These are phyloP conservation scores for Arthrobotrys sinensis DNA, from an alignment of 2,329 filamentous ascomycete species.

Conservation along the genomic window DNA sequence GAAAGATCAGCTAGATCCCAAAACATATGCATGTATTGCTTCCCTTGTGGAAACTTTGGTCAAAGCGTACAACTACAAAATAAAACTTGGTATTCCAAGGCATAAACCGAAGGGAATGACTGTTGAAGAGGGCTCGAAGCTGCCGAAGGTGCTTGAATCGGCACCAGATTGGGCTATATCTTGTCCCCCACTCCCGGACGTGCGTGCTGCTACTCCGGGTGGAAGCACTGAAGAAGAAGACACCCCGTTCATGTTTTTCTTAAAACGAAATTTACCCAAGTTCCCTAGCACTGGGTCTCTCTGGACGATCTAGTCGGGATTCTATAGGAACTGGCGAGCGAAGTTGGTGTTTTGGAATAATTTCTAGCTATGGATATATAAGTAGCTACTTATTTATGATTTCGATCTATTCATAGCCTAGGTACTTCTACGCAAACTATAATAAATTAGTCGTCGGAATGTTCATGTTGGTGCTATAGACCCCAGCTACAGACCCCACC, in stretches of 20 bases:
- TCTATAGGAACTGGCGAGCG: too few species aligned
- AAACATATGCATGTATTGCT: slow-evolving; percentile 13
- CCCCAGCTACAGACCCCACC: too few species aligned
- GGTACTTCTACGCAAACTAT: too few species aligned
- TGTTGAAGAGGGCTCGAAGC: background rate
- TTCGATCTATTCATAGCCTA: too few species aligned
- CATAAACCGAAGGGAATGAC: background rate
- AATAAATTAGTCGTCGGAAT: too few species aligned
- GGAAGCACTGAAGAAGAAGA: too few species aligned
- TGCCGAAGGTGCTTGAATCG: slow-evolving; percentile 4
- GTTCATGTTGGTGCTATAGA: too few species aligned
- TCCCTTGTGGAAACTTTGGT: slow-evolving; percentile 13
- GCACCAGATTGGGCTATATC: slow-evolving; percentile 17
- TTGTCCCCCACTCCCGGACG: slow-evolving; percentile 1
- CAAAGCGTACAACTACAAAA: slow-evolving; percentile 25
- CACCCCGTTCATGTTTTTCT: slow-evolving; percentile 1
- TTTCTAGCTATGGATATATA: too few species aligned
- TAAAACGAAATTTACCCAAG: slow-evolving; percentile 8
- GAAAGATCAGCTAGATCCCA: background rate
- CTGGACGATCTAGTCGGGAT: slow-evolving; percentile 1
- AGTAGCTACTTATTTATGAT: too few species aligned
- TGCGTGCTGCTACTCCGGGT: too few species aligned
- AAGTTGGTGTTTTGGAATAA: too few species aligned
- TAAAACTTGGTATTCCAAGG: slow-evolving; percentile 19
- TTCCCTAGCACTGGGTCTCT: background rate